A percentile compares a stretch with the other conserved stretches of the same genome.
Conservation (phyloP, 305 asterid genomes). For the Fraxinus nigra region DNA sequence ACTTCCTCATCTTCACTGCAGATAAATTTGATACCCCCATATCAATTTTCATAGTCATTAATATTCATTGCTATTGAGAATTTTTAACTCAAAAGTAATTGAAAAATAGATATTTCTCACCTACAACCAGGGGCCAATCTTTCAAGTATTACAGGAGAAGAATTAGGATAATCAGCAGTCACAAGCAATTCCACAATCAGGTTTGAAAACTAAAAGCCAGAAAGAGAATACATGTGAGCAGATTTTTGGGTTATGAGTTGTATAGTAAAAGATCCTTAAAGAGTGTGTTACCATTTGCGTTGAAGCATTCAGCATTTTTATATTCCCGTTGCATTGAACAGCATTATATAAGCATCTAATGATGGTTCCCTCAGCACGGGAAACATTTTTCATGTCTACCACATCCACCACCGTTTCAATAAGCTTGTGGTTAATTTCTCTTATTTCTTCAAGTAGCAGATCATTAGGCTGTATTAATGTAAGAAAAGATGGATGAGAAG, state of each 20-base stretch:
- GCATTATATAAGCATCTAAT: slow-evolving; percentile 43
- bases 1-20: slow-evolving; percentile 41
- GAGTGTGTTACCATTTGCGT: slow-evolving; percentile 29
- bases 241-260: neutral
- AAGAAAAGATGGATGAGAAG: neutral
- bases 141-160: slow-evolving; percentile 40
- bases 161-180: slow-evolving; percentile 38
- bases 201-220: slow-evolving; percentile 25
- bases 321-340: slow-evolving; percentile 22
- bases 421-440: slow-evolving; percentile 36
- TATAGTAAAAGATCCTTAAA: neutral
- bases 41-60: neutral
- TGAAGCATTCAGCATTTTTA: slow-evolving; percentile 21
- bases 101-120: slow-evolving; percentile 28
- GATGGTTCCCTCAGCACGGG: slow-evolving; percentile 24
- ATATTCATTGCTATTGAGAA: neutral
- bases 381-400: slow-evolving; percentile 21
- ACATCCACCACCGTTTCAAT: slow-evolving; percentile 44
- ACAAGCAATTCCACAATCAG: slow-evolving; percentile 41
- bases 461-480: slow-evolving; percentile 24
- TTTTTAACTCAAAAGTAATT: neutral
- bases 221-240: neutral
- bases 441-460: slow-evolving; percentile 39
- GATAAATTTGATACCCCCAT: slow-evolving; percentile 7
- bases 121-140: slow-evolving; percentile 24